Base-by-base conservation (phyloP, 192 early-diverging fungal species). In the Jimgerdemannia flammicorona region DNA sequence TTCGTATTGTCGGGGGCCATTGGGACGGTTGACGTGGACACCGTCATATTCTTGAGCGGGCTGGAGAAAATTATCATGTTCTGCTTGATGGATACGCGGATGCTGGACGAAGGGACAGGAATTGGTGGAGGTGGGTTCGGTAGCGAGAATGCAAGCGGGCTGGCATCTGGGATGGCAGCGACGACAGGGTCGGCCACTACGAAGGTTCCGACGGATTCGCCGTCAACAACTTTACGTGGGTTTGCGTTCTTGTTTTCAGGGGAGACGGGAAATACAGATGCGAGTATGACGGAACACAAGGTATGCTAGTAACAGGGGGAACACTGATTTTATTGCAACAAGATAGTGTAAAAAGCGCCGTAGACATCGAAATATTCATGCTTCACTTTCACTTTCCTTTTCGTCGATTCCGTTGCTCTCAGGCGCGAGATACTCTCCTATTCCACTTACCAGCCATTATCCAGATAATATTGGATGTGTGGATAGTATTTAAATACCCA, bases 31-130 rank as follows among this genome's bases (percentile, higher is more conserved):
- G 49, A 59, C 14, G 49, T 59, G 49, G 49, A 59, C 49, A 59
- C 49, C 49, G 49, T 59, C 49, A 59, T 59, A 59, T 59, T 91
- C 39, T 59, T 92, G 41, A 72, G 81, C 70, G 90, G 85, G 14
- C 74, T 93, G n/a, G 87, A 92, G 70, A 80, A 81, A 71, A 78
- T 90, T 19, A 70, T 92, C 20, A 77, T 81, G 74, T 88, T 83
- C 68, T 87, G 87, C 72, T 67, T 93, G 44, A 71, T 69, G 17
- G 84, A 88, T 49, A 70, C 71, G n/a, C 70, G 64, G 40, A 44
- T 85, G 3, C 67, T 67, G 67, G 84, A 87, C 68, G 74, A 80
- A 44, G 71, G 70, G 67, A 59, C 49, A 59, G 49, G 29, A 65
- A 74, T 69, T 29, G 11, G 20, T 49, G 42, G 49, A 14, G 49